Percentiles rank a stretch among this genome's conserved stretches.
Evolutionary conservation across 345 rosid genomes (phyloP).

Genomic region (Citrus trifoliata): DNA sequence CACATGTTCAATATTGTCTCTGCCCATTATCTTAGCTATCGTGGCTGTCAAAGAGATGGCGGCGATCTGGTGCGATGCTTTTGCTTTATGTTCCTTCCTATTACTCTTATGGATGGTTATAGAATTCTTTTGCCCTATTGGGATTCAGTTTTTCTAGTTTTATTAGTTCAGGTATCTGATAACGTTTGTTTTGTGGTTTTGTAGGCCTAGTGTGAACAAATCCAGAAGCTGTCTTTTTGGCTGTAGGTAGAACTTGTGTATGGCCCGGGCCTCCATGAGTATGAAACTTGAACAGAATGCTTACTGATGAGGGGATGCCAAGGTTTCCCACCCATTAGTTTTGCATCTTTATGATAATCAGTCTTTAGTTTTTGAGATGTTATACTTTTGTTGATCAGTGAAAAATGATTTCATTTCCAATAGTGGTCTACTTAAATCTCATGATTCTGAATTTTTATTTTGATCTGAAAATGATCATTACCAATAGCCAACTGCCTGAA

Average conservation of each 20-base stretch:
- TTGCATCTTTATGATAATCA: neutral
- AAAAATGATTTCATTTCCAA: neutral
- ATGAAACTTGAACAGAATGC: neutral
- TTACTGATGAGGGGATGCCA: neutral
- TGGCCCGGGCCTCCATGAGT: neutral
- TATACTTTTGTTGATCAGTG: neutral
- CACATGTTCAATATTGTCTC: conserved; percentile 26
- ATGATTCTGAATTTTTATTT: neutral
- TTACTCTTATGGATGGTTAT: conserved; percentile 18
- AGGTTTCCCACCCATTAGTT: neutral
- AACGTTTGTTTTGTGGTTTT: neutral
- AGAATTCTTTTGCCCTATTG: neutral
- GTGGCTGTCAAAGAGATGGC: conserved; percentile 30
- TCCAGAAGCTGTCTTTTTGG: neutral
- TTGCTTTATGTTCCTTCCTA: conserved; percentile 11
- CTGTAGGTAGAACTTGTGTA: neutral
- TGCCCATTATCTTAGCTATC: conserved; percentile 31
- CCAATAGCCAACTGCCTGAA: neutral
- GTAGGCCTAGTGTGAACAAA: conserved; percentile 17
- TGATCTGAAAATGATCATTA: neutral
- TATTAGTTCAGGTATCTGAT: conserved; percentile 11
- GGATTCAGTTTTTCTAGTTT: neutral
- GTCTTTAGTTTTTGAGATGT: neutral
- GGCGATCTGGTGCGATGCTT: conserved; percentile 35
- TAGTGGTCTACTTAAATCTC: neutral